These are phyloP conservation scores for Suillus bovinus DNA, from an alignment of 768 basidiomycete genomes.

Conservation along the genomic window DNA sequence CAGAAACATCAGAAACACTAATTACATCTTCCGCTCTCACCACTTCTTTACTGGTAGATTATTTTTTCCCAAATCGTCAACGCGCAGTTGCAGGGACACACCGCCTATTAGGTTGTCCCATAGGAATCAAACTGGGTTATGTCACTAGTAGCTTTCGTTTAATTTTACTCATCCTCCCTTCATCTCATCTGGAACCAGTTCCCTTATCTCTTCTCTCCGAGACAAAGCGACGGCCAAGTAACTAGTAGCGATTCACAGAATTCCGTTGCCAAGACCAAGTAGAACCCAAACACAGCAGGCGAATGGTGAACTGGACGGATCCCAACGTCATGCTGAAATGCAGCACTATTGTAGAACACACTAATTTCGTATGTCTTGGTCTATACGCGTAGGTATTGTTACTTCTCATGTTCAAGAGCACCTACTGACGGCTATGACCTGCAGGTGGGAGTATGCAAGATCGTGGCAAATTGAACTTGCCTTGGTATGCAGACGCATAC, in stretches of 20 bases:
- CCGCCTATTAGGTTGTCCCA: not conserved
- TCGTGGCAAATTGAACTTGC: constrained; percentile 1
- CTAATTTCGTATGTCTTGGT: not conserved
- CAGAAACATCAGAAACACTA: not conserved
- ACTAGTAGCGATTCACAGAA: not conserved
- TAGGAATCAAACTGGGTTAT: not conserved
- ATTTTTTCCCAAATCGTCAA: not conserved
- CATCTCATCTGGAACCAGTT: not conserved
- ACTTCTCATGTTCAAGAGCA: not conserved
- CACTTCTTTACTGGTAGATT: not conserved
- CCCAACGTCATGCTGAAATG: not conserved
- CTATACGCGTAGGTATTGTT: not conserved
- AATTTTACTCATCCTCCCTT: no score
- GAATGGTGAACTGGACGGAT: constrained; percentile 6
- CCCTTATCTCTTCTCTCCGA: not conserved
- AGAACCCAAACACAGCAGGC: not conserved
- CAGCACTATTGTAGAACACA: not conserved
- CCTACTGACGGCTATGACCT: not conserved
- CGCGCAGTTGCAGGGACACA: not conserved
- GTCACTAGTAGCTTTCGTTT: not conserved
- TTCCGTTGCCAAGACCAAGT: not conserved
- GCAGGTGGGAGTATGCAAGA: not conserved
- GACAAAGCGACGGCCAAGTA: not conserved
- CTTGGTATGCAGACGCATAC: not conserved
- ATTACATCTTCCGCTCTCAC: not conserved